Conservation (phyloP, 2,329 filamentous ascomycete species). For the Pseudogymnoascus sp. region DNA sequence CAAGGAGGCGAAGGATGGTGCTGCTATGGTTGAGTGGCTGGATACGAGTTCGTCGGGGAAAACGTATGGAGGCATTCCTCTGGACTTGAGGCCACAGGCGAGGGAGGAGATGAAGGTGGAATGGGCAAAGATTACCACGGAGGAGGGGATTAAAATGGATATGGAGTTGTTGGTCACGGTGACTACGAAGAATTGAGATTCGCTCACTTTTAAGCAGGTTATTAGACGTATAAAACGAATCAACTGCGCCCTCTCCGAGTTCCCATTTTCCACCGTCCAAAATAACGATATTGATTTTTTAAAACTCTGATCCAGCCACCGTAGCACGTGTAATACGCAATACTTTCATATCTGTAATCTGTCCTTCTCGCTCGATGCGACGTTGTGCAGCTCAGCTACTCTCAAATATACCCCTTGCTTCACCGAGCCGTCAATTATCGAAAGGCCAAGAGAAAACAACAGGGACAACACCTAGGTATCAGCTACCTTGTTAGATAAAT, state of each 20-base stretch:
- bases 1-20: slow-evolving; percentile 15
- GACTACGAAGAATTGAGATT: not conserved
- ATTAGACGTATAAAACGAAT: not conserved
- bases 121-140: slow-evolving; percentile 23
- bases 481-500: not conserved
- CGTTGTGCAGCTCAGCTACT: not conserved
- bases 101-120: slow-evolving; percentile 26
- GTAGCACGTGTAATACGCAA: not conserved
- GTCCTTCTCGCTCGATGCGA: not conserved
- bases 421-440: not conserved
- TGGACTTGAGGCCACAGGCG: slow-evolving; percentile 22
- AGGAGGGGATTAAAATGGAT: slow-evolving; percentile 26
- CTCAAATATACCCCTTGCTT: not conserved
- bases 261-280: too few species aligned
- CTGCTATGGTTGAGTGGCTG: slow-evolving; percentile 27
- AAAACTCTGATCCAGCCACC: not conserved
- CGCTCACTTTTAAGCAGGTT: not conserved
- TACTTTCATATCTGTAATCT: not conserved
- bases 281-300: not conserved
- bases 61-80: slow-evolving; percentile 26
- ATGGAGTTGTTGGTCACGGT: slow-evolving; percentile 22
- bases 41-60: slow-evolving; percentile 28
- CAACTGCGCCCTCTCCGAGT: not conserved
- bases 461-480: not conserved
- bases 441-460: not conserved